Percentiles rank a stretch among this genome's conserved stretches.
phyloP scores from a whole-genome alignment of 2,329 filamentous ascomycete genomes.

The Cercospora sesami region DNA sequence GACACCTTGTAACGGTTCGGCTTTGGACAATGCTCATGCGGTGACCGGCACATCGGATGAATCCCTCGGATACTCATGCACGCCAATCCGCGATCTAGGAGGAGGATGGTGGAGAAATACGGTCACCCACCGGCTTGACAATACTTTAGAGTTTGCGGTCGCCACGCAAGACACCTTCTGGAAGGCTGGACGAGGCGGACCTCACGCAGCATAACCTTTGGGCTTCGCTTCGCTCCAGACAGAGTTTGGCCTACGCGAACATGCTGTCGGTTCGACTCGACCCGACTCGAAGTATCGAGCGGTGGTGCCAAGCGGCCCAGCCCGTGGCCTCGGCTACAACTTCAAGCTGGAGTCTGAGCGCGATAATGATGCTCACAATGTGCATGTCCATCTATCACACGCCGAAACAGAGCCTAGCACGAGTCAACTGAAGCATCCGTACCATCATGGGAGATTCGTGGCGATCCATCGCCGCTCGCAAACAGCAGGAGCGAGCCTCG shows the following conservation, averaged over 20 bases:
- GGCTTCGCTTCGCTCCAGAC: not conserved
- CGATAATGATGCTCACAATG: not conserved
- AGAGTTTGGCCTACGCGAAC: not conserved
- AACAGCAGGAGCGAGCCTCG: conserved; percentile 43
- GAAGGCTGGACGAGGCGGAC: not conserved
- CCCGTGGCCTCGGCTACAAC: not conserved
- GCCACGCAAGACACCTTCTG: not conserved
- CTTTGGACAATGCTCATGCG: not conserved
- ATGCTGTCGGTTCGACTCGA: not conserved
- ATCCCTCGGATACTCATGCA: not conserved
- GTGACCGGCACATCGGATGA: not conserved
- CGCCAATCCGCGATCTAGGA: not conserved
- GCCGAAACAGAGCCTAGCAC: not conserved
- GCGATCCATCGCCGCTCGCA: conserved; percentile 45
- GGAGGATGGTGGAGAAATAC: not conserved
- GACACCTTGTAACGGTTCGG: not conserved
- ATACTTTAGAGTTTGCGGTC: not conserved
- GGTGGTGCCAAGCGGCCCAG: not conserved
- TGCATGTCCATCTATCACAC: not conserved
- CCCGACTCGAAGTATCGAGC: not conserved
- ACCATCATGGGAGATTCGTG: conserved; percentile 40
- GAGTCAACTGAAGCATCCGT: not conserved
- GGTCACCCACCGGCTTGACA: not conserved
- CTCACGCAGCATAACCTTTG: not conserved
- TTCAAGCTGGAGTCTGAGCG: not conserved